Base-by-base conservation (phyloP, 108 stramenopile species). In the Pinguiococcus pyrenoidosus region DNA sequence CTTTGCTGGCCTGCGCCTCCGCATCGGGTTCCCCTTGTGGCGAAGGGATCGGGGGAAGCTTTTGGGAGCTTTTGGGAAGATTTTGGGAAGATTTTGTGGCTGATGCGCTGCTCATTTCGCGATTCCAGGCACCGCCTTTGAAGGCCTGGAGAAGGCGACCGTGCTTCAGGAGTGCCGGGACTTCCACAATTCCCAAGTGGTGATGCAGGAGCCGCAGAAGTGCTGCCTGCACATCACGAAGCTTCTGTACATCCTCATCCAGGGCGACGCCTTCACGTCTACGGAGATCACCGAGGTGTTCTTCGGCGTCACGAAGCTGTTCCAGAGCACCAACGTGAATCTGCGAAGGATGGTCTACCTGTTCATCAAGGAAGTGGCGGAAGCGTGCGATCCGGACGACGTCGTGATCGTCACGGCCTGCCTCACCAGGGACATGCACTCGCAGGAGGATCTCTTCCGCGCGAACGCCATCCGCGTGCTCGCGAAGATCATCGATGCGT, bases 341-440 rank as follows among this genome's bases (percentile, higher is more conserved):
- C 48, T 72, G 37, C 39, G 69, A 2, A 45, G 74, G 0, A 70
- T 72, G 69, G 63, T 70, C 61, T 59, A 59, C 39, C 69, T 98
- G n/a, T 99, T 99, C 71, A 92, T 99, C 73, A 99, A 99, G 79
- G 97, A 96, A 32, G 88, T 99, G 14, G 93, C 92, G 1, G 94
- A 99, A 63, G 84, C 89, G 0, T 92, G 92, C 56, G 56, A 99
- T 46, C 92, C 90, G 17, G 88, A 90, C 55, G 96, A 98, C 75
- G 89, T 99, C 26, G 96, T 99, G 56, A 99, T 99, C 55, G 93
- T 21, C 49, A 92, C 90, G 0, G 86, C 87, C 22, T 87, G 77
- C 54, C 63, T 99, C 13, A 92, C 90, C 54, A 99, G 96, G 74
- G 97, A 99, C 57, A 95, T 99, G 89, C 96, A 93, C 39, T 84